phyloP scores from a whole-genome alignment of 164 flowering plant genomes.

The Kingdonia uniflora region DNA sequence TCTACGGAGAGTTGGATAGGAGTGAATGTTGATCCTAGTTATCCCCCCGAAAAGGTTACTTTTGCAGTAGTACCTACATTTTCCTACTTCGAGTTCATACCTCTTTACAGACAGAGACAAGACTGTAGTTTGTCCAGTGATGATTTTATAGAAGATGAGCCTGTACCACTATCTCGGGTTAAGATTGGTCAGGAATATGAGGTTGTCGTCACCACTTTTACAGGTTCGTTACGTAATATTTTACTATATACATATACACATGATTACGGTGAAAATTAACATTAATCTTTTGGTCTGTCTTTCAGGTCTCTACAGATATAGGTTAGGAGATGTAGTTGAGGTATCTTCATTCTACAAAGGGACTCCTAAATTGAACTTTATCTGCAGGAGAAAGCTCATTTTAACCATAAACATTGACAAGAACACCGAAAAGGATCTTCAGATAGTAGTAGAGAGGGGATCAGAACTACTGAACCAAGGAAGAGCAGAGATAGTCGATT shows the following conservation, averaged over 20 bases:
- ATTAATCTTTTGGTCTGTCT: slow-evolving; percentile 3
- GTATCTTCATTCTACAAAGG: slow-evolving; percentile 67
- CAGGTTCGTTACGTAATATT: slow-evolving; percentile 31
- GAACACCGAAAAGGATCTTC: slow-evolving; percentile 83
- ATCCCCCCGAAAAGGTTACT: slow-evolving; percentile 58
- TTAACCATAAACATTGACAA: slow-evolving; percentile 83
- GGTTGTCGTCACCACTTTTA: slow-evolving; percentile 78
- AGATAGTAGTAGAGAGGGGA: slow-evolving; percentile 64
- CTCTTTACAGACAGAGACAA: slow-evolving; percentile 38
- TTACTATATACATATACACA: too few species aligned
- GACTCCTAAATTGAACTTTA: slow-evolving; percentile 73
- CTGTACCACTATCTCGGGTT: slow-evolving; percentile 62
- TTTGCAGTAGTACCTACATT: slow-evolving; percentile 79
- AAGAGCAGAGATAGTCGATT: slow-evolving; percentile 65
- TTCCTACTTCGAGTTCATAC: slow-evolving; percentile 86
- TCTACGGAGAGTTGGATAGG: slow-evolving; percentile 94
- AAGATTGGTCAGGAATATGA: slow-evolving; percentile 73
- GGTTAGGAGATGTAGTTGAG: slow-evolving; percentile 87
- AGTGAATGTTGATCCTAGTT: slow-evolving; percentile 59
- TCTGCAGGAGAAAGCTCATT: slow-evolving; percentile 77
- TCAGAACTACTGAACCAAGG: slow-evolving; percentile 30
- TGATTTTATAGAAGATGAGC: slow-evolving; percentile 60
- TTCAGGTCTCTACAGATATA: slow-evolving; percentile 77
- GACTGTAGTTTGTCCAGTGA: slow-evolving; percentile 17
- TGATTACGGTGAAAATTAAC: neutral